Evolutionary conservation across 805 yeast genomes (phyloP).

Genomic region (Clavispora fructus): DNA sequence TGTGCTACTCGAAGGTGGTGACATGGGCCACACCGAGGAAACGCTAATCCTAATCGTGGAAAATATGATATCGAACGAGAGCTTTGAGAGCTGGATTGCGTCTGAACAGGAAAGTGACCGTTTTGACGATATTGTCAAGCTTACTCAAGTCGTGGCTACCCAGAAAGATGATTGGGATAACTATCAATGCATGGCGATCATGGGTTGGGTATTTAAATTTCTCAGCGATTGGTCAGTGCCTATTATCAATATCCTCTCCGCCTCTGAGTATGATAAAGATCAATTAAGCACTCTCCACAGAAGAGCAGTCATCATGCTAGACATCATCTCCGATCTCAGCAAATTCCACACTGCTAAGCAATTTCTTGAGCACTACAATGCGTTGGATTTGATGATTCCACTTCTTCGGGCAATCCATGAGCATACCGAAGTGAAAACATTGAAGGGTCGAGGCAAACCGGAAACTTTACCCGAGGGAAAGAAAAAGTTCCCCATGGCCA

Average conservation of each 20-base stretch:
- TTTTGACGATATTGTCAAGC: neutral
- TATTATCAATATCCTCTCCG: constrained; percentile 12
- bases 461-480: constrained; percentile 4
- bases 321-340: constrained; percentile 38
- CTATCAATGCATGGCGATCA: constrained; percentile 29
- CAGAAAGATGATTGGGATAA: constrained; percentile 39
- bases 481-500: constrained; percentile 54
- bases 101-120: neutral
- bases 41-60: neutral
- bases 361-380: constrained; percentile 36
- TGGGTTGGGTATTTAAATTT: constrained; percentile 38
- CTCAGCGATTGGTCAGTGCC: constrained; percentile 15
- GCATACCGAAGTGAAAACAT: constrained; percentile 20
- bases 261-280: constrained; percentile 1
- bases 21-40: neutral
- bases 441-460: neutral
- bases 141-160: constrained; percentile 32
- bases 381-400: constrained; percentile 28
- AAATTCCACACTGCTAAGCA: constrained; percentile 37
- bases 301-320: constrained; percentile 25
- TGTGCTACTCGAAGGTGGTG: neutral
- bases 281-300: constrained; percentile 10
- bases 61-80: constrained; percentile 4
- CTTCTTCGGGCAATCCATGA: constrained; percentile 39
- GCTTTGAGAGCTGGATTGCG: neutral